Conservation (phyloP, 495 filamentous ascomycete genomes). For the Aspergillus leporis region DNA sequence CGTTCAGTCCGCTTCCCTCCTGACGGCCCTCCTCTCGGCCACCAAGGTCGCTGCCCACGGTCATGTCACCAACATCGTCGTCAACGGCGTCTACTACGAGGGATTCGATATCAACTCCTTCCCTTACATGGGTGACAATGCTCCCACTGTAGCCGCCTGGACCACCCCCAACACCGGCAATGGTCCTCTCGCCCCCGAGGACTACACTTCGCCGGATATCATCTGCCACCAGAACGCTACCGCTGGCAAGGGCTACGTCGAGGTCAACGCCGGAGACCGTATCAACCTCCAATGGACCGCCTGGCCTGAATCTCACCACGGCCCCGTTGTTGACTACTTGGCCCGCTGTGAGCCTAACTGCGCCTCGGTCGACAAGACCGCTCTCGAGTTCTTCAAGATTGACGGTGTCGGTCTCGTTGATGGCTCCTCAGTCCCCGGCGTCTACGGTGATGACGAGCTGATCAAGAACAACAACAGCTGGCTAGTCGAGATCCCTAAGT, state of each 20-base stretch:
- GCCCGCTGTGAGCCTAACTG: slow-evolving; percentile 63
- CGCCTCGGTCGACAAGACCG: slow-evolving; percentile 55
- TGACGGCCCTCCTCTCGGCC: slow-evolving; percentile 28
- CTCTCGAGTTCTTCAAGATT: slow-evolving; percentile 70
- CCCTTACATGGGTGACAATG: slow-evolving; percentile 23
- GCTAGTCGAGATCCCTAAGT: slow-evolving; percentile 61
- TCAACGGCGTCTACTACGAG: slow-evolving; percentile 47
- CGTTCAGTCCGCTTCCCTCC: slow-evolving; percentile 17
- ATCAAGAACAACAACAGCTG: slow-evolving; percentile 62
- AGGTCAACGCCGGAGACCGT: slow-evolving; percentile 48
- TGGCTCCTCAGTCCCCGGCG: slow-evolving; percentile 44
- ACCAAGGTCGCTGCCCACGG: slow-evolving; percentile 52
- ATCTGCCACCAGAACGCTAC: slow-evolving; percentile 60
- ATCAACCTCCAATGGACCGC: slow-evolving; percentile 57
- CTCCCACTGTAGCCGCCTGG: slow-evolving; percentile 47
- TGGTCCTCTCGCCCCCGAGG: slow-evolving; percentile 50
- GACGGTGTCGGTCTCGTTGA: slow-evolving; percentile 55
- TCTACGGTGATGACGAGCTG: slow-evolving; percentile 61
- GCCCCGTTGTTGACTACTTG: slow-evolving; percentile 68
- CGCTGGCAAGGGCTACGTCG: slow-evolving; percentile 45
- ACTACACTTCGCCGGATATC: slow-evolving; percentile 53
- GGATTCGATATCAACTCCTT: slow-evolving; percentile 28
- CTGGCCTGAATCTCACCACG: slow-evolving; percentile 62
- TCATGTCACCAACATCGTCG: slow-evolving; percentile 51
- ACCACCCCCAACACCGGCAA: slow-evolving; percentile 52